Evolutionary conservation across 1,284 basidiomycete species (phyloP).

Genomic region (Marasmius oreades): DNA sequence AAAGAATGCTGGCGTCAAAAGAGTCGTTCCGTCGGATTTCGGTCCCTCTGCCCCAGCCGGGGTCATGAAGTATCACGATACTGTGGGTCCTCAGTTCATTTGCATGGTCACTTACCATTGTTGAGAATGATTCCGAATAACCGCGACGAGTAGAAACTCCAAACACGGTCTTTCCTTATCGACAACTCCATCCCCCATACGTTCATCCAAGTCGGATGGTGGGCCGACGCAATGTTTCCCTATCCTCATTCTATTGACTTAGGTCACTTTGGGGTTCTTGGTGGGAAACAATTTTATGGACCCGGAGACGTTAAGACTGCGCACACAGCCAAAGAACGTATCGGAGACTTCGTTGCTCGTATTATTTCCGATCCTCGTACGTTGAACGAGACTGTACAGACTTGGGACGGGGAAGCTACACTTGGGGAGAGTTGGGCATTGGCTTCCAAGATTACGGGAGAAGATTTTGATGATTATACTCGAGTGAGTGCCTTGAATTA

Average conservation of each 20-base stretch:
- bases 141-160: not conserved
- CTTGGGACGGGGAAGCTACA: not conserved
- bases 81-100: not conserved
- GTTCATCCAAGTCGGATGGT: conserved; percentile 2
- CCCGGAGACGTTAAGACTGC: not conserved
- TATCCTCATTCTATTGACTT: not conserved
- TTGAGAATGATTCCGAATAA: no score
- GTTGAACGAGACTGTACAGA: not conserved
- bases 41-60: not conserved
- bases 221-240: not conserved
- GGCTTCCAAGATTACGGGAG: not conserved
- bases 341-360: conserved; percentile 1
- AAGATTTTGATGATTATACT: conserved; percentile 1
- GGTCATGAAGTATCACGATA: not conserved
- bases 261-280: no score
- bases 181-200: not conserved
- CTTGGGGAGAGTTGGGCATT: not conserved
- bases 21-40: conserved; percentile 6
- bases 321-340: not conserved
- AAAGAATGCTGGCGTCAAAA: conserved; percentile 5
- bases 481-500: not conserved
- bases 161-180: not conserved
- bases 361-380: conserved; percentile 1
- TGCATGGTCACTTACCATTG: not conserved
- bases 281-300: not conserved